Evolutionary conservation across 176 grass and related monocot genomes (phyloP).

Genomic region (Hsuehochloa calcarea): DNA sequence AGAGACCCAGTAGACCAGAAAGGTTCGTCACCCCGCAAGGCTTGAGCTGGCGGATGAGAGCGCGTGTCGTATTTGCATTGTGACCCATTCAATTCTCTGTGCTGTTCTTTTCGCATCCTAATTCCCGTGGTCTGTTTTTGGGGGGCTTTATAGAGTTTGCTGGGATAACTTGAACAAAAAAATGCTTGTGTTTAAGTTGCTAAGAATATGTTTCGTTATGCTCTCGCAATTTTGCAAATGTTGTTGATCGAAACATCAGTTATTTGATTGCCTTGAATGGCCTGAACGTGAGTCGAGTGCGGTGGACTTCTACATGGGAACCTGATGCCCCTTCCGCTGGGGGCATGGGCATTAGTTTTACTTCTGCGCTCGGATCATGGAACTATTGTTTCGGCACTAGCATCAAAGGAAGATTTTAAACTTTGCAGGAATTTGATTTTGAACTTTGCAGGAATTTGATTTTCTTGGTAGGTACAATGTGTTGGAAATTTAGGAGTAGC

Average conservation of each 20-base stretch:
- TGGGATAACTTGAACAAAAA: slow-evolving; percentile 30
- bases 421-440: background rate
- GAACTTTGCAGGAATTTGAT: background rate
- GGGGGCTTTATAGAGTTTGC: slow-evolving; percentile 43
- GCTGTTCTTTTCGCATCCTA: background rate
- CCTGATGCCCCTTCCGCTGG: background rate
- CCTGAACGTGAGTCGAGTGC: background rate
- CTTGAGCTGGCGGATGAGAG: slow-evolving; percentile 20
- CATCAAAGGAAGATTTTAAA: background rate
- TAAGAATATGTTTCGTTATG: slow-evolving; percentile 31
- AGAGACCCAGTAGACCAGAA: slow-evolving; percentile 35
- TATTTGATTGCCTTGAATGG: background rate
- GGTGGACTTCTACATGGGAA: background rate
- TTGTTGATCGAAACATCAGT: background rate
- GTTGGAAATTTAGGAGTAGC: background rate
- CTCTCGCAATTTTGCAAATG: slow-evolving; percentile 44
- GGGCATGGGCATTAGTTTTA: background rate
- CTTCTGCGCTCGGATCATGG: background rate
- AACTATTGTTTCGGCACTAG: background rate
- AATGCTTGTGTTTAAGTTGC: slow-evolving; percentile 29
- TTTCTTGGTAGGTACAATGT: background rate
- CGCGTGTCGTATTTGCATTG: background rate
- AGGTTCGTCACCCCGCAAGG: slow-evolving; percentile 18
- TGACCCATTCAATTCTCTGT: background rate
- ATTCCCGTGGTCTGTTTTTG: background rate